phyloP scores from a whole-genome alignment of 305 asterid genomes.

The Solanum hybrid region DNA sequence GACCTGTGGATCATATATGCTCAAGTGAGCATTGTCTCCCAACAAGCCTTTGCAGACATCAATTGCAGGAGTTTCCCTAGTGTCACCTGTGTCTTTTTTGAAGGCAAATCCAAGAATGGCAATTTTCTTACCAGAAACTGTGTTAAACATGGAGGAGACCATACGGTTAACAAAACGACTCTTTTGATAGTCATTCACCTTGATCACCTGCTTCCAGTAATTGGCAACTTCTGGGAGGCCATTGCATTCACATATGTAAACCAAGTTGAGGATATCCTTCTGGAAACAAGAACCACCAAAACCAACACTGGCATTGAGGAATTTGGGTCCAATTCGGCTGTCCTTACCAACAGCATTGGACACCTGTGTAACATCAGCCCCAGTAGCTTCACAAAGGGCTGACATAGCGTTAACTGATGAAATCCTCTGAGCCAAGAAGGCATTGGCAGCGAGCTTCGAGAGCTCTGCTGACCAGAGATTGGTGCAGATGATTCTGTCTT shows the following conservation, averaged over 20 bases:
- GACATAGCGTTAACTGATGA: slow-evolving; percentile 43
- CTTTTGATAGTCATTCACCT: slow-evolving; percentile 51
- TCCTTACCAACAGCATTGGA: slow-evolving; percentile 41
- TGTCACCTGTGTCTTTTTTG: slow-evolving; percentile 45
- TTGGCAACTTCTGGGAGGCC: slow-evolving; percentile 44
- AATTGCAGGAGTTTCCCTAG: slow-evolving; percentile 50
- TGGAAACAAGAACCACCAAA: slow-evolving; percentile 49
- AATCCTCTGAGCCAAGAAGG: slow-evolving; percentile 41
- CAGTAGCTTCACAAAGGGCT: slow-evolving; percentile 40
- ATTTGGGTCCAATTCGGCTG: slow-evolving; percentile 43
- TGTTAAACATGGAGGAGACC: slow-evolving; percentile 40
- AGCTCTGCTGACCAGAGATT: slow-evolving; percentile 46
- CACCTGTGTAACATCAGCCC: slow-evolving; percentile 41
- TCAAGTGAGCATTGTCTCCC: slow-evolving; percentile 35
- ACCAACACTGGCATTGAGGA: slow-evolving; percentile 49
- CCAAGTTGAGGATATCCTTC: slow-evolving; percentile 39
- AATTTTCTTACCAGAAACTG: slow-evolving; percentile 33
- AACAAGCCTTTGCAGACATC: slow-evolving; percentile 44
- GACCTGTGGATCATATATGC: slow-evolving; percentile 51
- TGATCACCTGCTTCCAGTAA: slow-evolving; percentile 52
- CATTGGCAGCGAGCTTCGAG: slow-evolving; percentile 40
- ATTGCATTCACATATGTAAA: slow-evolving; percentile 50
- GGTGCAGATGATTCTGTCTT: slow-evolving; percentile 30
- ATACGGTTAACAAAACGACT: slow-evolving; percentile 26
- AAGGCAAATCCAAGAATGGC: slow-evolving; percentile 36